A percentile compares a stretch with the other conserved stretches of the same genome.
These are phyloP conservation scores for Xylaria longipes DNA, from an alignment of 495 filamentous ascomycete genomes.

Conservation along the genomic window DNA sequence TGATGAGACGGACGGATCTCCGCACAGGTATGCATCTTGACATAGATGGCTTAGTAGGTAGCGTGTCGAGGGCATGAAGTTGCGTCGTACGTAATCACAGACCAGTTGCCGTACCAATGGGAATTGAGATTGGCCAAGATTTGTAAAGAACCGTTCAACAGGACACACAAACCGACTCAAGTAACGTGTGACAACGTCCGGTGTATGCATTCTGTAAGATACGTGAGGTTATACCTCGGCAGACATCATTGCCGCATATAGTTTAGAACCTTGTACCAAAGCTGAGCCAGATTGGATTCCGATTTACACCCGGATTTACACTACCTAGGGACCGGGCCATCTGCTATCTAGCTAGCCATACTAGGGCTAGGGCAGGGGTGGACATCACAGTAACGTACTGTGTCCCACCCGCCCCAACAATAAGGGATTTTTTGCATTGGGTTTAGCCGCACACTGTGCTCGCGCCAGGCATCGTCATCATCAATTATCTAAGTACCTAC, in stretches of 20 bases:
- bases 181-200: conserved; percentile 3
- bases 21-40: background rate
- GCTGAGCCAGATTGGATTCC: conserved; percentile 5
- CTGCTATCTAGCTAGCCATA: conserved; percentile 4
- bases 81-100: background rate
- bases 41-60: conserved; percentile 13
- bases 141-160: background rate
- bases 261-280: background rate
- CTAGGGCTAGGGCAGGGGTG: background rate
- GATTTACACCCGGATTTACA: background rate
- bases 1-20: background rate
- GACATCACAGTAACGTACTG: background rate
- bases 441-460: background rate
- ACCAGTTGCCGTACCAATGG: background rate
- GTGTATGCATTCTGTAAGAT: background rate
- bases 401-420: background rate
- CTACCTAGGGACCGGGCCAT: background rate
- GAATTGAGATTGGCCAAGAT: background rate
- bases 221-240: background rate
- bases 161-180: background rate
- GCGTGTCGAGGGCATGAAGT: background rate
- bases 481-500: too few species aligned
- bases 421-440: background rate
- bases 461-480: background rate
- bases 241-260: conserved; percentile 3